Conservation (phyloP, 192 early-diverging fungal species). For the Gigaspora rosea region DNA sequence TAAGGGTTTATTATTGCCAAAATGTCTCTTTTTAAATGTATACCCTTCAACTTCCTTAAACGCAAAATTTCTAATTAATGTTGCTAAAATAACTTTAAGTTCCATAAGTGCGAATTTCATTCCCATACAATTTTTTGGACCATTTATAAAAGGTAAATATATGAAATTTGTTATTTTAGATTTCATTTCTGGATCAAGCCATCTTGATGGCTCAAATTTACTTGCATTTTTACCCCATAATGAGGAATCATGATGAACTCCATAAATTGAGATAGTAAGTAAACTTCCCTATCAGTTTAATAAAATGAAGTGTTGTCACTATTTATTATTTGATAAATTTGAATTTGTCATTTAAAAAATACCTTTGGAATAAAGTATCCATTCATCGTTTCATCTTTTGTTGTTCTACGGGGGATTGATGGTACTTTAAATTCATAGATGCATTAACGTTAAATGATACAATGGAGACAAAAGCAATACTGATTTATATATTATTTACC, state of each 20-base stretch:
- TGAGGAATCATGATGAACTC: constrained; percentile 41
- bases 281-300: constrained; percentile 27
- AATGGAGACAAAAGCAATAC: no score
- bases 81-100: constrained; percentile 50
- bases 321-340: neutral
- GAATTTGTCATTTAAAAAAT: neutral
- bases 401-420: constrained; percentile 37
- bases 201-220: constrained; percentile 57
- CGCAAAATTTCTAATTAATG: constrained; percentile 9
- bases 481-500: no score
- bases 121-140: constrained; percentile 58
- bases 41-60: neutral
- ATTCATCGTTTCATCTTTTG: constrained; percentile 40
- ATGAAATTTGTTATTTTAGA: constrained; percentile 34
- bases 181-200: constrained; percentile 43
- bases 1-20: no score
- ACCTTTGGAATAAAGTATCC: constrained; percentile 54
- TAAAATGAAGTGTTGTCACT: neutral
- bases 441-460: no score
- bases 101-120: constrained; percentile 58
- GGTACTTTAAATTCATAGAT: constrained; percentile 35
- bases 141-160: constrained; percentile 50
- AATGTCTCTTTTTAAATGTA: no score
- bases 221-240: constrained; percentile 53
- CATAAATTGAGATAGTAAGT: constrained; percentile 44